Evolutionary conservation across 345 rosid species (phyloP), one percentile per base, ranked within the genome.

Genomic region (Syzygium oleosum): DNA sequence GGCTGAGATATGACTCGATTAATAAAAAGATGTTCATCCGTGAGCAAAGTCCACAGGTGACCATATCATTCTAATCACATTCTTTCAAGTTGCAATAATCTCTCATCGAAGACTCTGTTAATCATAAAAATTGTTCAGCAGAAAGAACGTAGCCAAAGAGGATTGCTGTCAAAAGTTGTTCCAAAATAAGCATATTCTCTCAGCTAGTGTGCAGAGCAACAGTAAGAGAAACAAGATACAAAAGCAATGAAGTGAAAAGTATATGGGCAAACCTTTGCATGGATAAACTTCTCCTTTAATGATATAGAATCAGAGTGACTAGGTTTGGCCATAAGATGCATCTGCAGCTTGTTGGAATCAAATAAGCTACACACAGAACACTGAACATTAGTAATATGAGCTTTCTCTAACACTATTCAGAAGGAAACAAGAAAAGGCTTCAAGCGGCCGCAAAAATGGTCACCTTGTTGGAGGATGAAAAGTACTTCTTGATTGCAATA

Each of bases 251-350:
- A 86, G 22, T 77, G 25, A 49, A 8, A 13, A 88, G 27, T 17
- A 59, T 85, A 85, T 83, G 23, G 63, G 51, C 53, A 34, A 65
- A 98, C 99, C 98, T 98, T 98, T 73, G 98, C 97, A 90, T 97
- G 99, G 85, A 98, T 98, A 91, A 95, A 98, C 91, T 97, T 97
- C 94, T 98, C 99, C 94, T 98, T 98, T 38, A 95, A 91, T 87
- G 96, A 93, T 88, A 98, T 95, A 87, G 95, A 90, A 93, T 98
- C 99, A 52, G 90, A 86, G 84, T 88, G 96, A 94, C 88, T 89
- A 55, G 99, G 99, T 87, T 96, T 98, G 86, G 92, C 92, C 29
- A 88, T 87, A 87, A 92, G 91, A 92, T 92, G 92, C 84, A 92
- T 90, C 89, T 93, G 95, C 17, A 92, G 91, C 89, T 91, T 96